Base-by-base conservation (phyloP, 805 yeast species). In the Komagataella ulmi region DNA sequence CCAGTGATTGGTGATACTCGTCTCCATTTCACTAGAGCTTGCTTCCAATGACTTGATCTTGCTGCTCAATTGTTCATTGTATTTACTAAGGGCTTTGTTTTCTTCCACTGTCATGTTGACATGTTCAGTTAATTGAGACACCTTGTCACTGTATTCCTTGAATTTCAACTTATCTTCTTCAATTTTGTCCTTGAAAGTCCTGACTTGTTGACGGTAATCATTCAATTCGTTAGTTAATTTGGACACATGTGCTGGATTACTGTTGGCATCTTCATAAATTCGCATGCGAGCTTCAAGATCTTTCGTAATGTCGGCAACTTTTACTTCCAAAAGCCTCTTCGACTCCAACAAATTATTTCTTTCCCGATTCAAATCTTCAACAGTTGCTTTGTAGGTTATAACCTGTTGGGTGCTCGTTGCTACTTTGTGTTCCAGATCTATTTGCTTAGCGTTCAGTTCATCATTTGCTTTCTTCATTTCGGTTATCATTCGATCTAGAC, bases 31-130 rank as follows among this genome's bases (percentile, higher is more conserved):
- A 24, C 74, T 69, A 52, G 77, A 63, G 53, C 77, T 75, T 1
- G 65, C 68, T 56, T 81, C 81, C 24, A 77, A 59, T 5, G 67
- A 70, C 24, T 68, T 62, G 8, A 78, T 67, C 56, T 77, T 76
- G 14, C 54, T 52, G 50, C 67, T 72, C 55, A 85, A 64, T 49
- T 80, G 79, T 43, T 65, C 65, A 57, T 83, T 80, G 54, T 72
- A 74, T 54, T 73, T 81, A 24, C 75, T 77, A 46, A 85, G 61
- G 1, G 84, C 75, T 58, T 80, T 81, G 58, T 82, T 84, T 60
- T 85, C 93, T 62, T 85, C 88, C 21, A 71, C 66, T 3, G 81
- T 64, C 49, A 80, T 78, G 52, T 82, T 67, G 45, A 76, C 73
- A 48, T 79, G 79, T 47, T 76, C 75, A 54, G 80, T 75, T 51